phyloP scores from a whole-genome alignment of 2,329 filamentous ascomycete species.

The Aspergillus niger region DNA sequence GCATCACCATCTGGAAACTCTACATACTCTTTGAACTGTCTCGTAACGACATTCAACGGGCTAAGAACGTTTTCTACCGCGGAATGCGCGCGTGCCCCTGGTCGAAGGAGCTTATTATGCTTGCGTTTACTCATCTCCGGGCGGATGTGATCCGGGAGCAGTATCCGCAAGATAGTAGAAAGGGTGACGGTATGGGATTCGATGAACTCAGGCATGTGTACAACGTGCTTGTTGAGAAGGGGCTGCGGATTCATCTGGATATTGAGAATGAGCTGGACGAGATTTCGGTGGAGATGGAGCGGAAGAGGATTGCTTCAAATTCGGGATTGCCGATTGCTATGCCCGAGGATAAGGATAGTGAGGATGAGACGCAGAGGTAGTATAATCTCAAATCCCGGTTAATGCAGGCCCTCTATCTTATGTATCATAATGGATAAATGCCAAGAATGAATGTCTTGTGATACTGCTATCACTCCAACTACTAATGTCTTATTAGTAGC shows the following conservation, averaged over 20 bases:
- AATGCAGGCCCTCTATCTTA: no score
- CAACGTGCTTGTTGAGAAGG: conserved; percentile 62
- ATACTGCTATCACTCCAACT: no score
- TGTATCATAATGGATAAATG: no score
- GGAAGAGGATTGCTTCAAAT: conserved; percentile 10
- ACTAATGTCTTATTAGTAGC: no score
- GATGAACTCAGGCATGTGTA: conserved; percentile 57
- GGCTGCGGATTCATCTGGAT: conserved; percentile 60
- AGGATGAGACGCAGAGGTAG: conserved; percentile 20
- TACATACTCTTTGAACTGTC: conserved; percentile 55
- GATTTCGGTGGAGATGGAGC: conserved; percentile 25
- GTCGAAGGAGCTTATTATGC: conserved; percentile 62
- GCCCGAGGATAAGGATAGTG: conserved; percentile 35
- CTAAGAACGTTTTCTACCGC: conserved; percentile 57
- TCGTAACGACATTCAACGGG: conserved; percentile 40
- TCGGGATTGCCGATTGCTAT: conserved; percentile 27
- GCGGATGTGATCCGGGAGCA: conserved; percentile 20
- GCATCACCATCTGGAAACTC: conserved; percentile 53
- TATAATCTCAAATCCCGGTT: no score
- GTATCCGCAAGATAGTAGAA: neutral
- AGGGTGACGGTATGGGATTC: conserved; percentile 38
- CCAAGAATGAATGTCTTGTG: no score
- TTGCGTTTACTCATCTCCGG: conserved; percentile 54
- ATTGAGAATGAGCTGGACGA: conserved; percentile 49
- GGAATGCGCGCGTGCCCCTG: conserved; percentile 63